These are phyloP conservation scores for Alnus glutinosa DNA, from an alignment of 306 rosid species.

Conservation along the genomic window DNA sequence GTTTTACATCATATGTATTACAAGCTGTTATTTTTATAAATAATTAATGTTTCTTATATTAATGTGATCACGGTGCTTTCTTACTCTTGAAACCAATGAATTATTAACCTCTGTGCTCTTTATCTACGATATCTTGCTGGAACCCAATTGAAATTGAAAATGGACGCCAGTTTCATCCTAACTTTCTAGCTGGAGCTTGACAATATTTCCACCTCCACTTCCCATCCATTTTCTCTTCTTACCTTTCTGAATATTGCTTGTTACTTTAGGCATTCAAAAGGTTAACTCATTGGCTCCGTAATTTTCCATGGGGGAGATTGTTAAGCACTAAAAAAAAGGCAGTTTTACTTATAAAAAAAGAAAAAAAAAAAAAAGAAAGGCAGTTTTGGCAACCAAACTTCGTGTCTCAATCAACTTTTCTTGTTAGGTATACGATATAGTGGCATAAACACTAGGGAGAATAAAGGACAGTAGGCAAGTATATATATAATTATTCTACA, in stretches of 20 bases:
- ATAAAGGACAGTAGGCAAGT: neutral
- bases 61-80: neutral
- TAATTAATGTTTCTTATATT: neutral
- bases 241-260: slow-evolving; percentile 15
- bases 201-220: neutral
- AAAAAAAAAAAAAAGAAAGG: slow-evolving; percentile 16
- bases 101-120: neutral
- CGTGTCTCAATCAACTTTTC: slow-evolving; percentile 15
- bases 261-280: slow-evolving; percentile 38
- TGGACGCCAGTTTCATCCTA: neutral
- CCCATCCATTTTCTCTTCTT: neutral
- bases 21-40: neutral
- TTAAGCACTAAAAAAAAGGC: slow-evolving; percentile 43
- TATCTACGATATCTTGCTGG: neutral
- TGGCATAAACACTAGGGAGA: slow-evolving; percentile 27
- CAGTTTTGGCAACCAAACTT: slow-evolving; percentile 14
- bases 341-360: neutral
- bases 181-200: slow-evolving; percentile 1
- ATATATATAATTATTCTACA: neutral
- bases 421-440: slow-evolving; percentile 10
- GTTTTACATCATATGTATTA: neutral
- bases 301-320: slow-evolving; percentile 22
- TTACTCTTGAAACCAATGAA: neutral
- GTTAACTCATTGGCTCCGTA: slow-evolving; percentile 25
- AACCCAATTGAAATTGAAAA: slow-evolving; percentile 1